Evolutionary conservation across 768 basidiomycete genomes (phyloP).

Genomic region (Daedaleopsis sinensis): DNA sequence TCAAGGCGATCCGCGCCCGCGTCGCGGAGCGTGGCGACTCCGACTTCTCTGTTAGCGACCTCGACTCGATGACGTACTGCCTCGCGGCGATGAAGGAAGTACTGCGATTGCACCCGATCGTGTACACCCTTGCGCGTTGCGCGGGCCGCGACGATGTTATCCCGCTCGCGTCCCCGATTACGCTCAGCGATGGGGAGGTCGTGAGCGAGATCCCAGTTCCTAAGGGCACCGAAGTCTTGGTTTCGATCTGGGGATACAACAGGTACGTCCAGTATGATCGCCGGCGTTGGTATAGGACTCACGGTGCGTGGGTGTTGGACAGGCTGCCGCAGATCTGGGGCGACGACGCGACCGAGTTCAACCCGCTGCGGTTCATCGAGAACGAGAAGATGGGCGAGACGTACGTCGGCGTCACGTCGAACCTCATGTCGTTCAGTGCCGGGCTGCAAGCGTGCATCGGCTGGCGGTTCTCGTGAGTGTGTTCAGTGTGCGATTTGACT

Average conservation of each 20-base stretch:
- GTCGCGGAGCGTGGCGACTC: constrained; percentile 26
- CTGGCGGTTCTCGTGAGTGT: constrained; percentile 37
- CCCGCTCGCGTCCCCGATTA: constrained; percentile 36
- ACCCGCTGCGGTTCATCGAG: constrained; percentile 30
- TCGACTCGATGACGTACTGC: constrained; percentile 36
- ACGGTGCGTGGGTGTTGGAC: too few species aligned
- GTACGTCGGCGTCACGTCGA: constrained; percentile 20
- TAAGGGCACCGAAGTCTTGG: constrained; percentile 28
- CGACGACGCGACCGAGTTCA: constrained; percentile 33
- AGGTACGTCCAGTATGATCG: constrained; percentile 25
- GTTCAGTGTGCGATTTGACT: not conserved
- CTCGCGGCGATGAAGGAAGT: constrained; percentile 38
- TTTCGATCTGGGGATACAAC: constrained; percentile 35
- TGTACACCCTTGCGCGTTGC: constrained; percentile 29
- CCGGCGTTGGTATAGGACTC: not conserved
- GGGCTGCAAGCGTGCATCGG: constrained; percentile 27
- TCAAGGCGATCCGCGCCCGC: constrained; percentile 24
- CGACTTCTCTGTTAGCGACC: constrained; percentile 34
- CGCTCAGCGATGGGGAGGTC: constrained; percentile 28
- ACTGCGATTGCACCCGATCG: constrained; percentile 37
- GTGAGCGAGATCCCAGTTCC: constrained; percentile 31
- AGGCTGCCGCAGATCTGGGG: constrained; percentile 35
- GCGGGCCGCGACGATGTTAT: constrained; percentile 36
- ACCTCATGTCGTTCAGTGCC: constrained; percentile 19
- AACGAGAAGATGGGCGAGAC: constrained; percentile 20